Base-by-base conservation (phyloP, 2,329 filamentous ascomycete species). In the Venturia pyrina region DNA sequence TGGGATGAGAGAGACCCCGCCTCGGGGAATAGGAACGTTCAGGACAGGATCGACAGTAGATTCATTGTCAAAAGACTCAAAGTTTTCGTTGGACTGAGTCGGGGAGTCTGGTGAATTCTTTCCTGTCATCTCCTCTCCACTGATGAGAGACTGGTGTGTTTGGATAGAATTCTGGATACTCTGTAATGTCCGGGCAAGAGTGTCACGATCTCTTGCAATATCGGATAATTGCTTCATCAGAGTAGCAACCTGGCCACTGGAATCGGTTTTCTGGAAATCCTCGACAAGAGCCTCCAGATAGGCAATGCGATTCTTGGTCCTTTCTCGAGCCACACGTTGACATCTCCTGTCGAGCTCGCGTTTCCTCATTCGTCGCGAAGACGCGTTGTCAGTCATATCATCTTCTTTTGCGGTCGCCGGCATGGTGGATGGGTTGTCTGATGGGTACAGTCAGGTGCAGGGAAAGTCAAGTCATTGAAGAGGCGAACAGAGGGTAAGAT, bases 201-300 rank as follows among this genome's bases (percentile, higher is more conserved):
- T 34, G 19, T 66, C 65, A 11, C 60, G 57, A 2, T 66, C 60
- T 21, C 44, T 66, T 21, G 60, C 28, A 43, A 64, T 41, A 56
- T 66, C 59, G 28, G 65, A 66, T 10, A 66, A 21, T 34, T 67
- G 48, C 41, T 65, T 61, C 63, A 65, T 65, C 37, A 67, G 28
- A 43, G 32, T 53, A 8, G 66, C 63, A 11, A 67, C 63, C 28
- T 65, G 66, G 10, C 63, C 50, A 41, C 44, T 67, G 17, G 62
- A 60, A 28, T 67, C 66, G 24, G 56, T 48, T 24, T 59, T 63
- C n/a, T 40, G 41, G 28, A 67, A 67, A 32, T 65, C 66, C 32
- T 67, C 65, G 15, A 68, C 67, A 19, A 68, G 65, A 2, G 40
- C 62, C 56, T 68, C 67, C 17, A 68, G 67, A 43, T 64, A 46